Evolutionary conservation across 495 filamentous ascomycete species (phyloP), one percentile per base, ranked within the genome.

Genomic region (Penicillium salamii): DNA sequence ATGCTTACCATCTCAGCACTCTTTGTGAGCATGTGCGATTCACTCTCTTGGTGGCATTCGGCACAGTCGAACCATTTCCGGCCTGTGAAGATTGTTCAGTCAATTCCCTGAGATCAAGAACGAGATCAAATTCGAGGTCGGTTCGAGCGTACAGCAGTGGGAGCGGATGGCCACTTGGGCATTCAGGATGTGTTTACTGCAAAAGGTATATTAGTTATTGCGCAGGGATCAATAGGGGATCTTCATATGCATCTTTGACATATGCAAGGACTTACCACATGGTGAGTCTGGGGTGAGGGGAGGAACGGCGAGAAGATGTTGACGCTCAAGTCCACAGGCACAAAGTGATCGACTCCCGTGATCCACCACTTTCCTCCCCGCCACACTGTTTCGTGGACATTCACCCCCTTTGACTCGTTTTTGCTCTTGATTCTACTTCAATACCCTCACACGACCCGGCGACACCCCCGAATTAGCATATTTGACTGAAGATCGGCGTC

Each of bases 11-110:
- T 95, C 53, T 97, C 95, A 54, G 82, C 75, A 33, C 74, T 75
- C 69, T 97, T 88, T 31, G 79, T 66, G 35, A 98, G 82, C 32
- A 75, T 63, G 64, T 98, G 93, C 31, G 75, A 64, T 62, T 91
- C 87, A 45, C 81, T 73, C 57, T 97, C 93, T 31, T 75, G 75
- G 75, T 98, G 93, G 72, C 93, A 98, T 66, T 96, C 88, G 47
- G 90, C 88, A 72, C 95, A 98, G 71, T 97, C 95, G 74, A 96
- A 97, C 93, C 93, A 97, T 80, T 96, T 96, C 36, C 83, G 78
- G 76, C 89, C 89, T 93, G 8, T 26, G 8, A 54, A 17, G 13
- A 34, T 56, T 36, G 18, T 41, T 44, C n/a, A 14, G 46, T 59
- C 21, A 53, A 23, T 46, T 3, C 20, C 9, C 37, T 26, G 23